A percentile compares a stretch with the other conserved stretches of the same genome.
Evolutionary conservation across 306 rosid species (phyloP).

Genomic region (Alnus glutinosa): DNA sequence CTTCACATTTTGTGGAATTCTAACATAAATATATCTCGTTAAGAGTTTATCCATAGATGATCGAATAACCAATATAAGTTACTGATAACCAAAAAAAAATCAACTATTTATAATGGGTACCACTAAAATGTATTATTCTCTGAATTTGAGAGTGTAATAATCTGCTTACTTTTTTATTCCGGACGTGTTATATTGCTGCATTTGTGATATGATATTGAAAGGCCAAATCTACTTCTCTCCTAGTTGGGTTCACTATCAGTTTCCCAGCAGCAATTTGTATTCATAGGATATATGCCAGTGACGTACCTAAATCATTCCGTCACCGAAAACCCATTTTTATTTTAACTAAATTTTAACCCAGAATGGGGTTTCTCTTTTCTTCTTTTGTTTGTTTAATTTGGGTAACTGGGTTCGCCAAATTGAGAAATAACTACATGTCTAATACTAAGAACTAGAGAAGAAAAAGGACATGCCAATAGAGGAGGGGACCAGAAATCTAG

Average conservation of each 20-base stretch:
- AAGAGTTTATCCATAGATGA: no score
- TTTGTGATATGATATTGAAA: no score
- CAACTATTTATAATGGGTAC: background rate
- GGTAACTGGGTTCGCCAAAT: background rate
- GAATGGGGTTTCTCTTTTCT: background rate
- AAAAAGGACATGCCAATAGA: background rate
- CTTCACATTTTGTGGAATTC: background rate
- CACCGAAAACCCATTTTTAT: constrained; percentile 2
- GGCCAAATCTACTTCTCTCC: background rate
- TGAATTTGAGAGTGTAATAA: background rate
- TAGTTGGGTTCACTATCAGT: background rate
- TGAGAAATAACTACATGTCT: background rate
- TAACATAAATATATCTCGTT: background rate
- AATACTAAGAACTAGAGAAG: background rate
- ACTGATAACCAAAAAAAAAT: background rate
- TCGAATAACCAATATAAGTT: background rate
- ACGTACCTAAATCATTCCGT: background rate
- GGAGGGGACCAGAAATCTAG: background rate
- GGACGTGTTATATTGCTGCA: no score
- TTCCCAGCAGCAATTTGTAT: background rate
- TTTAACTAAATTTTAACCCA: background rate
- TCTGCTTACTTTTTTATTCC: no score
- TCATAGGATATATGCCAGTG: no score
- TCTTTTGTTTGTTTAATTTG: background rate
- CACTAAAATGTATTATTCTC: background rate